Base-by-base conservation (phyloP, 2,329 filamentous ascomycete species). In the Ceratocystis albifundus region DNA sequence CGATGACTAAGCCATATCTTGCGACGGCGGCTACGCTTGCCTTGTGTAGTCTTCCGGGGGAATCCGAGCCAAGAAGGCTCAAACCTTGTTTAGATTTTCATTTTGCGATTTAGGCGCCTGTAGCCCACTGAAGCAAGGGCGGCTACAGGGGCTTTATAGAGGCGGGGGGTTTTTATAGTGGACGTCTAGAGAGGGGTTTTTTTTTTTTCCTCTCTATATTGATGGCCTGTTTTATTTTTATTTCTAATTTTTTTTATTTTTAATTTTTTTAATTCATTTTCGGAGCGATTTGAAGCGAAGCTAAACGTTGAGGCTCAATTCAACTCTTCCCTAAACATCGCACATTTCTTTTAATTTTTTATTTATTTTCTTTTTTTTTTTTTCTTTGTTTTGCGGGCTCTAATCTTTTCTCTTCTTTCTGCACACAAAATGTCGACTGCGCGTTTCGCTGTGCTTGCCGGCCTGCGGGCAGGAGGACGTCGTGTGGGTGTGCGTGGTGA, bases 371-470 rank as follows among this genome's bases (percentile, higher is more conserved):
- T 6, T 59, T 48, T 59, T 36, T 68, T 64, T 20, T 53, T n/a
- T 20, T 59, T 48, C 48, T 48, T 65, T 46, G 41, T 25, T 48
- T 62, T 46, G 62, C 15, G 61, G 22, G 28, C 22, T 61, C 30
- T 63, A 53, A 36, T 63, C 25, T 59, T 62, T 46, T 30, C 10
- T 32, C 22, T 32, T 45, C 59, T 44, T 36, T 61, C 46, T 48
- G 57, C 25, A 44, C 44, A 22, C n/a, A 67, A 10, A 30, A 68
- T 68, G 66, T 65, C 66, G 25, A 50, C 66, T 68, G 66, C 66
- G 62, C 66, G 66, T 63, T 65, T 68, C 61, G 66, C 66, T 68
- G 64, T 68, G 53, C 59, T 68, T 66, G 59, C 66, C 15, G 64
- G 66, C 64, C 64, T 68, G 64, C 66, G 64, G 64, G 66, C 63